A percentile compares a stretch with the other conserved stretches of the same genome.
Evolutionary conservation across 2,329 filamentous ascomycete species (phyloP).

Genomic region (Monosporascus ibericus): DNA sequence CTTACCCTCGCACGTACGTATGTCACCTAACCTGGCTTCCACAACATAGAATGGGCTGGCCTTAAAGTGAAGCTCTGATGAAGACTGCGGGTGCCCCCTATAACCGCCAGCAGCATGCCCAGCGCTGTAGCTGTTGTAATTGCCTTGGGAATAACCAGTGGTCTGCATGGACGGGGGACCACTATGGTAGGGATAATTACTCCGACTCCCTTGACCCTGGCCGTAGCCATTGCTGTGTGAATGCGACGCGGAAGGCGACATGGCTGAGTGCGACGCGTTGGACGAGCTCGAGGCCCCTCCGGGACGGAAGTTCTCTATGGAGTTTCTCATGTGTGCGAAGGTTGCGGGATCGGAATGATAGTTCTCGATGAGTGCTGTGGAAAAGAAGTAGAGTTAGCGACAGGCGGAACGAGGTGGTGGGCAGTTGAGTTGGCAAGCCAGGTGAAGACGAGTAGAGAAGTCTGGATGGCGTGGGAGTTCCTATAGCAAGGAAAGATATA

Average conservation of each 20-base stretch:
- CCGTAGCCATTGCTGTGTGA: slow-evolving; percentile 1
- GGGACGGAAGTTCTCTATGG: slow-evolving; percentile 6
- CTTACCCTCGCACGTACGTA: slow-evolving; percentile 69
- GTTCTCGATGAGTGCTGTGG: slow-evolving; percentile 18
- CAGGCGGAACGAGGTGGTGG: not conserved
- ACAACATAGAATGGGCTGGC: slow-evolving; percentile 81
- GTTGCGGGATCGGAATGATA: slow-evolving; percentile 6
- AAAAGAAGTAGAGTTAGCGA: not conserved
- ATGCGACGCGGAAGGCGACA: not conserved
- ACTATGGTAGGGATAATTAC: slow-evolving; percentile 3
- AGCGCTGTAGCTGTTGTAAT: slow-evolving; percentile 6
- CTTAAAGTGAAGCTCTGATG: slow-evolving; percentile 42
- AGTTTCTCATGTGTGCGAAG: slow-evolving; percentile 10
- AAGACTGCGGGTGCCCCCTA: slow-evolving; percentile 6
- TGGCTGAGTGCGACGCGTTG: slow-evolving; percentile 5
- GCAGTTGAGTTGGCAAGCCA: too few species aligned
- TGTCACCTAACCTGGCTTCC: slow-evolving; percentile 55
- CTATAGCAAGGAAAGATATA: too few species aligned
- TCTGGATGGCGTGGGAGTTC: not conserved
- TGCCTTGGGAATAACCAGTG: not conserved
- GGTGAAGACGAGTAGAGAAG: not conserved
- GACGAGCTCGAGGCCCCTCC: slow-evolving; percentile 3
- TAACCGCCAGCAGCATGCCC: slow-evolving; percentile 2
- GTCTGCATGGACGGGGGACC: not conserved
- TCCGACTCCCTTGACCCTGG: slow-evolving; percentile 1